These are phyloP conservation scores for Sclerotinia trifoliorum DNA, from an alignment of 2,329 filamentous ascomycete species.

Conservation along the genomic window DNA sequence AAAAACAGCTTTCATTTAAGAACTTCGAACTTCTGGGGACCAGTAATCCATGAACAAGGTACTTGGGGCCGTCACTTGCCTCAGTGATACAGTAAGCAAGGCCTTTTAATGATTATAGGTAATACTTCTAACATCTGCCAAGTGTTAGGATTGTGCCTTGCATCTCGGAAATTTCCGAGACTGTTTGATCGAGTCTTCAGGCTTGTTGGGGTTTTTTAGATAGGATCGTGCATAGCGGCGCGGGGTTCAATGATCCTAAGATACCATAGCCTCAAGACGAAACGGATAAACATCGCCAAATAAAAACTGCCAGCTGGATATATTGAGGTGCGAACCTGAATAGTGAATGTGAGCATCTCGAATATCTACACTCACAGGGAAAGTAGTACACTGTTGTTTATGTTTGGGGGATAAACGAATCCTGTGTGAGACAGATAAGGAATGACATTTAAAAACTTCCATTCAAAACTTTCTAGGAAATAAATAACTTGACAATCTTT, in stretches of 20 bases:
- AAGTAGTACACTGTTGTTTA: background rate
- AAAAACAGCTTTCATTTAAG: too few species aligned
- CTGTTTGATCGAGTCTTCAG: too few species aligned
- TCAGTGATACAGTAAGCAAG: background rate
- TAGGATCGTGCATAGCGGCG: too few species aligned
- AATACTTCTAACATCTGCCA: background rate
- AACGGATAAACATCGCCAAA: too few species aligned
- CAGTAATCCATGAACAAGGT: background rate
- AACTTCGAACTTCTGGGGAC: too few species aligned
- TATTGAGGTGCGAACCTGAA: background rate
- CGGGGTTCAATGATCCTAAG: too few species aligned
- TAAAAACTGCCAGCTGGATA: background rate
- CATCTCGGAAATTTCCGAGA: too few species aligned
- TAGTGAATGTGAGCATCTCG: background rate
- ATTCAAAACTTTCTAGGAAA: background rate
- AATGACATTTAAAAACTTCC: background rate
- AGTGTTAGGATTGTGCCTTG: too few species aligned
- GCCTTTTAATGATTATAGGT: background rate
- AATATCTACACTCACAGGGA: background rate
- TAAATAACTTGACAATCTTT: background rate
- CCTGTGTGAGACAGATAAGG: background rate
- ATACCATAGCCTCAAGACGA: background rate
- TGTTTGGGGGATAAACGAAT: background rate
- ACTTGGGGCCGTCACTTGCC: background rate
- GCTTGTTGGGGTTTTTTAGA: too few species aligned